Evolutionary conservation across 2,329 filamentous ascomycete genomes (phyloP).

Genomic region (Didymella lethalis): DNA sequence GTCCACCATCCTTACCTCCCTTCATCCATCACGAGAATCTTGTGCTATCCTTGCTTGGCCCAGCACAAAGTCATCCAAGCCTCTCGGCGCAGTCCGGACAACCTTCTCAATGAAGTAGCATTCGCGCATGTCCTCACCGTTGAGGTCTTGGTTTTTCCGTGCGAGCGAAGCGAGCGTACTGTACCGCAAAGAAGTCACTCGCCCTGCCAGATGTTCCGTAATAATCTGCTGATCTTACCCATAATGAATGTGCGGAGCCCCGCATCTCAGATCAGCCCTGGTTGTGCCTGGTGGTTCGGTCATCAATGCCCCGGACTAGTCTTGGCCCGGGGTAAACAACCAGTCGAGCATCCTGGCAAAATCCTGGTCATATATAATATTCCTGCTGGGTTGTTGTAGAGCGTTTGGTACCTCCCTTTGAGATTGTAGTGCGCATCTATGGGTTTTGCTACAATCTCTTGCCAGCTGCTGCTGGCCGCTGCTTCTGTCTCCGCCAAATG

Average conservation of each 20-base stretch:
- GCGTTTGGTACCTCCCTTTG: constrained; percentile 7
- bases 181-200: constrained; percentile 19
- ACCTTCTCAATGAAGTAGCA: constrained; percentile 17
- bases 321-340: constrained; percentile 34
- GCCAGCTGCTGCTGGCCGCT: constrained; percentile 35
- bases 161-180: constrained; percentile 9
- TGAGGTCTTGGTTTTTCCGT: constrained; percentile 31
- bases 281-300: constrained; percentile 35
- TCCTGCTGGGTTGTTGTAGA: constrained; percentile 16
- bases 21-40: constrained; percentile 1
- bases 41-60: constrained; percentile 15
- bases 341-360: constrained; percentile 6
- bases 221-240: constrained; percentile 29
- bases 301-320: constrained; percentile 30
- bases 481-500: constrained; percentile 56
- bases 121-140: constrained; percentile 14
- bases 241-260: constrained; percentile 31
- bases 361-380: constrained; percentile 31
- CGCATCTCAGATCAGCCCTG: constrained; percentile 26
- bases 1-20: not conserved
- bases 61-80: constrained; percentile 7
- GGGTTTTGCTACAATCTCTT: constrained; percentile 32
- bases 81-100: constrained; percentile 14
- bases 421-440: constrained; percentile 11
- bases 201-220: constrained; percentile 30